These are phyloP conservation scores for Peribolospora baueri DNA, from an alignment of 768 basidiomycete genomes.

Conservation along the genomic window DNA sequence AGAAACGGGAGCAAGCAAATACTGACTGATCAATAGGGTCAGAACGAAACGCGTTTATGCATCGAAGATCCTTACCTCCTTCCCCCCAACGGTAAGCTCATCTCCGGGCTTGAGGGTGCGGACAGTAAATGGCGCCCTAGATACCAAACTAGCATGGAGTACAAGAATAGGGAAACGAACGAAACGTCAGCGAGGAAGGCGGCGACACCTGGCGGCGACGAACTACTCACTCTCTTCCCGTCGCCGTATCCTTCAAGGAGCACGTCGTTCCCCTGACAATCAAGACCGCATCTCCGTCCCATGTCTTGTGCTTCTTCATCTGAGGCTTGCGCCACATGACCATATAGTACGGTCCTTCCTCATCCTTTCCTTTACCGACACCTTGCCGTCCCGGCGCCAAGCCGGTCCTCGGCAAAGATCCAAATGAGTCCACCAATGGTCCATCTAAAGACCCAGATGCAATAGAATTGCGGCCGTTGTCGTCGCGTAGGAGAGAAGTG, in stretches of 20 bases:
- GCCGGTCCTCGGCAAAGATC: too few relatives aligned
- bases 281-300: slow-evolving; percentile 36
- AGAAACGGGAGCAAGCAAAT: too few relatives aligned
- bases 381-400: too few relatives aligned
- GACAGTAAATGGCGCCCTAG: background rate
- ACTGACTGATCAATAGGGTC: too few relatives aligned
- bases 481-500: too few relatives aligned
- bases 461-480: too few relatives aligned
- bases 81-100: slow-evolving; percentile 13
- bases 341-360: too few relatives aligned
- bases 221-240: slow-evolving; percentile 8
- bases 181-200: background rate
- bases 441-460: too few relatives aligned
- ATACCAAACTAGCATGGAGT: background rate
- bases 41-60: background rate
- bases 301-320: slow-evolving; percentile 55
- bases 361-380: too few relatives aligned
- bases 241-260: slow-evolving; percentile 10
- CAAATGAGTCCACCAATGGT: too few relatives aligned
- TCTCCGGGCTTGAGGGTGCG: slow-evolving; percentile 6
- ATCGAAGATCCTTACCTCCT: slow-evolving; percentile 8
- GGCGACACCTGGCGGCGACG: background rate
- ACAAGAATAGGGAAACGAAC: background rate
- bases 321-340: slow-evolving; percentile 37
- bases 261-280: slow-evolving; percentile 9